Base-by-base conservation (phyloP, 2,329 filamentous ascomycete species). In the Aspergillus sp. region DNA sequence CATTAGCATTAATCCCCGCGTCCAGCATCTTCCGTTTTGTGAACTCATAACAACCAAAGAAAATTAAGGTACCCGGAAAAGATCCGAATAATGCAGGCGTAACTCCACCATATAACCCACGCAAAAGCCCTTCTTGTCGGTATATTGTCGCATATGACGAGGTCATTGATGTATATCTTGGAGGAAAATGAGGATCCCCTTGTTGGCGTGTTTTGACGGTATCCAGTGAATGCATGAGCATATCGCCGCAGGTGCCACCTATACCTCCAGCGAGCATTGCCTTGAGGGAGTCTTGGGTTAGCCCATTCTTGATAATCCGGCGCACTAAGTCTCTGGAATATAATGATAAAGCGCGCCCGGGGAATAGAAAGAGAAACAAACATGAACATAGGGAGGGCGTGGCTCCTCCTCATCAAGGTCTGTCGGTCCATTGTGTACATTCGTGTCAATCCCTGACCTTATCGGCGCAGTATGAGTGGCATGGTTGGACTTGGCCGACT, bases 151-250 rank as follows among this genome's bases (percentile, higher is more conserved):
- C 85, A 77, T 98, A 99, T 4, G 93, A 95, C 58, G 89, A 90
- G 40, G 90, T 90, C 75, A 98, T 87, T 15, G 91, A 93, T 11
- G 90, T 89, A 77, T 99, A 99, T 77, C 90, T 96, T 1, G 95
- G 90, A 21, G 95, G 95, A 60, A 96, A 84, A 72, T 95, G 89
- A 45, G 93, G 93, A 70, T 98, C 95, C 69, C 93, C 95, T 77
- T 99, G 95, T 75, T 99, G 96, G 66, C 95, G 86, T 47, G 95
- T 99, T 79, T 99, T 99, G 68, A 99, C 95, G 1, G 95, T 99
- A 75, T 99, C 95, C 70, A 99, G 84, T 46, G 93, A 98, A 79
- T 99, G 95, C 95, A 99, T 99, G 65, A 99, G 81, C 84, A 99
- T 90, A 75, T 99, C 95, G 58, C 96, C 95, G 56, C 90, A 96